These are phyloP conservation scores for Candida argentea DNA, from an alignment of 805 yeast genomes.

Conservation along the genomic window DNA sequence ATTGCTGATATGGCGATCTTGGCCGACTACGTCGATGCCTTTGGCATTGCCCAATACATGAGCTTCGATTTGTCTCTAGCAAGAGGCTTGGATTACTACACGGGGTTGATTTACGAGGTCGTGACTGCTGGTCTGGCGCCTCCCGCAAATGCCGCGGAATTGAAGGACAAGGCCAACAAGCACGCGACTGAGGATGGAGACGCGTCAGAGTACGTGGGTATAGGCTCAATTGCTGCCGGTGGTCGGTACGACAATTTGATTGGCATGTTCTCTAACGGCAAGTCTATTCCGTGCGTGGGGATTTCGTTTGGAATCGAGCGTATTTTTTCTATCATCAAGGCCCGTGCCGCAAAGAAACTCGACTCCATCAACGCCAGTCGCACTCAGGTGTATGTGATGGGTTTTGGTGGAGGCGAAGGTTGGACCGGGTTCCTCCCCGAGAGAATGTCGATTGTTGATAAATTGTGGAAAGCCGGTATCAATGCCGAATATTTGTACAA, in stretches of 20 bases:
- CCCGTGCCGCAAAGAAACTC: conserved; percentile 49
- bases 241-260: conserved; percentile 96
- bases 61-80: conserved; percentile 93
- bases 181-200: conserved; percentile 61
- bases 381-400: conserved; percentile 94
- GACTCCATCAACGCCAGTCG: conserved; percentile 69
- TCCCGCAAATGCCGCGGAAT: conserved; percentile 65
- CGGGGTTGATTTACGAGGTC: conserved; percentile 94
- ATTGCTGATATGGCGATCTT: conserved; percentile 67
- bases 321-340: conserved; percentile 79
- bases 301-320: conserved; percentile 96
- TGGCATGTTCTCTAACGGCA: conserved; percentile 91
- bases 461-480: conserved; percentile 80
- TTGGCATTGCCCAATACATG: conserved; percentile 54
- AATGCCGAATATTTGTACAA: conserved; percentile 89
- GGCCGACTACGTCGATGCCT: conserved; percentile 74
- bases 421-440: conserved; percentile 91
- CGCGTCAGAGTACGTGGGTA: conserved; percentile 94
- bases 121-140: conserved; percentile 97
- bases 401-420: conserved; percentile 95
- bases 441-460: conserved; percentile 78
- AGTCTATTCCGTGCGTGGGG: conserved; percentile 95
- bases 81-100: conserved; percentile 94
- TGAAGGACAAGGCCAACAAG: conserved; percentile 36
- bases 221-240: conserved; percentile 98